Evolutionary conservation across 2,329 filamentous ascomycete genomes (phyloP).

Genomic region (Thielaviopsis populi): DNA sequence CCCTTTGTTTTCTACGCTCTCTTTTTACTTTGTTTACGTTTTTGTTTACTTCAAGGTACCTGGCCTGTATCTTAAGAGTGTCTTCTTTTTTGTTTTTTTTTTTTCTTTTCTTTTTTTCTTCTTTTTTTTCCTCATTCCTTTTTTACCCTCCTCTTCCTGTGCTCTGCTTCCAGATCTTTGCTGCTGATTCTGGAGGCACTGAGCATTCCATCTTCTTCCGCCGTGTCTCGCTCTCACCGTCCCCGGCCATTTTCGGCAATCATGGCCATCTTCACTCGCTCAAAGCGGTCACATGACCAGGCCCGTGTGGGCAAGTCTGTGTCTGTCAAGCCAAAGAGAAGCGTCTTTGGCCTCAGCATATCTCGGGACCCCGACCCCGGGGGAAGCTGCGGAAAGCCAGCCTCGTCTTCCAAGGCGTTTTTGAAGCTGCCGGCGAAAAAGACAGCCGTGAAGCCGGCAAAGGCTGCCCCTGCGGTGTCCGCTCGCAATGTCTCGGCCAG

Average conservation of each 20-base stretch:
- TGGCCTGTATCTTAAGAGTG: too few relatives aligned
- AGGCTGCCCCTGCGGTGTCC: neutral
- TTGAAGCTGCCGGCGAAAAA: neutral
- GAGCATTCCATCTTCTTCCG: neutral
- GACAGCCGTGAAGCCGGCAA: neutral
- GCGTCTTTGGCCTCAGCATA: neutral
- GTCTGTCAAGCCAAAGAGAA: constrained; percentile 63
- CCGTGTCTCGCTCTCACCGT: constrained; percentile 1
- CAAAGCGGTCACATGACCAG: constrained; percentile 55
- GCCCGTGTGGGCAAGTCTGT: constrained; percentile 71
- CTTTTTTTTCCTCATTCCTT: constrained; percentile 28
- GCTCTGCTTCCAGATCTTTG: constrained; percentile 3
- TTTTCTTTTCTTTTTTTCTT: too few relatives aligned
- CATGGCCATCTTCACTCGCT: constrained; percentile 72
- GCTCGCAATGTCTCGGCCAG: neutral
- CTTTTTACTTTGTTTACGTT: neutral
- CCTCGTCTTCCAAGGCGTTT: neutral
- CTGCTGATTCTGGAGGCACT: neutral
- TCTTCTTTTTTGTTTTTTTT: too few relatives aligned
- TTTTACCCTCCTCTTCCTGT: constrained; percentile 19
- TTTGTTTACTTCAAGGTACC: neutral
- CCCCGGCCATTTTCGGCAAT: neutral
- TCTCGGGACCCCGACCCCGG: neutral
- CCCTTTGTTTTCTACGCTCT: neutral
- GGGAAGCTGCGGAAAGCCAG: neutral